Evolutionary conservation across 139 green algal genomes (phyloP).

Genomic region (Raphidocelis subcapitata): DNA sequence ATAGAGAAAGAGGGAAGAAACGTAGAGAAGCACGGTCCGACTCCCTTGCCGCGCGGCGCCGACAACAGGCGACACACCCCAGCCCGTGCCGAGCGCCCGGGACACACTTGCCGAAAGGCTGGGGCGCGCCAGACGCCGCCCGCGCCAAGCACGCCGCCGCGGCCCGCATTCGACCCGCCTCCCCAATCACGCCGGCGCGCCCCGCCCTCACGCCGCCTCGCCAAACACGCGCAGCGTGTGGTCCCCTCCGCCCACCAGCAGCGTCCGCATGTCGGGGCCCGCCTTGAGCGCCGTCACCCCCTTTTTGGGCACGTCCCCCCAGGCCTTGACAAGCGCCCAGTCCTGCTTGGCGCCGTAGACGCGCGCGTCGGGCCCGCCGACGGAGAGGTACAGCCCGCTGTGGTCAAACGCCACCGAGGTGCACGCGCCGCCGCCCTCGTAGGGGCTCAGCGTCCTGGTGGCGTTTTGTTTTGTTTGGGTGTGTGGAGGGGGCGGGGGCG

Average conservation of each 20-base stretch:
- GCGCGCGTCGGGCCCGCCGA: slow-evolving; percentile 69
- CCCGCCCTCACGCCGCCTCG: neutral
- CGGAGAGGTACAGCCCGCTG: slow-evolving; percentile 83
- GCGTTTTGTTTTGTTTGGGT: no score
- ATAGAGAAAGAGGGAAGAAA: no score
- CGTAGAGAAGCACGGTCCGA: no score
- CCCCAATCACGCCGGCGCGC: no score
- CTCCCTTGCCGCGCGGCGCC: no score
- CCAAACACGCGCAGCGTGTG: slow-evolving; percentile 87
- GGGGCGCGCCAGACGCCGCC: no score
- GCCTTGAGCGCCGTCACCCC: slow-evolving; percentile 62
- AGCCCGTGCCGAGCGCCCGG: no score
- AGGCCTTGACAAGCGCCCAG: slow-evolving; percentile 63
- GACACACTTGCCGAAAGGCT: no score
- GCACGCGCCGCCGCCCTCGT: slow-evolving; percentile 46
- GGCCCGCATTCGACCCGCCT: no score
- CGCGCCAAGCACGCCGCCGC: no score
- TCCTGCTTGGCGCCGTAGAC: slow-evolving; percentile 80
- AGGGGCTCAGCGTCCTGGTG: slow-evolving; percentile 61
- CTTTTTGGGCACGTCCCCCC: slow-evolving; percentile 76
- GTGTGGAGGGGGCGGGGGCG: no score
- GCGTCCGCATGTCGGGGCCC: slow-evolving; percentile 52
- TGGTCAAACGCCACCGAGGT: slow-evolving; percentile 68
- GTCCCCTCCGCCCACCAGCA: slow-evolving; percentile 78
- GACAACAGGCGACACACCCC: no score